phyloP scores from a whole-genome alignment of 2,329 filamentous ascomycete genomes.

The Fusarium ambrosium region DNA sequence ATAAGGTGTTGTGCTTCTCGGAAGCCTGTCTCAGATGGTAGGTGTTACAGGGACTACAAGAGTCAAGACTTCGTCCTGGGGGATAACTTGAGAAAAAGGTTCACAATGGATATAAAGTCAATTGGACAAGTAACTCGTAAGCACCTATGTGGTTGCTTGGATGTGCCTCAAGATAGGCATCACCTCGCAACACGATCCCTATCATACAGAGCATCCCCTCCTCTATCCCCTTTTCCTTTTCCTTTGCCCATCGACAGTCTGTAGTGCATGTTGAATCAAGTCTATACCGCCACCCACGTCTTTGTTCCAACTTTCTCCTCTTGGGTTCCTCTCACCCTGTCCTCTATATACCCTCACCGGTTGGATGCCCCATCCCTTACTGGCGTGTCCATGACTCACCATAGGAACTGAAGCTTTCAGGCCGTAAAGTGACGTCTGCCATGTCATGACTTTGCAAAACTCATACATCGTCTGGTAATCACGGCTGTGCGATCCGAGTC shows the following conservation, averaged over 20 bases:
- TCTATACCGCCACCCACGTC: constrained; percentile 6
- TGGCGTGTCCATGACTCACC: neutral
- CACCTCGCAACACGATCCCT: neutral
- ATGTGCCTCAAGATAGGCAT: neutral
- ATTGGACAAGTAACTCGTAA: constrained; percentile 3
- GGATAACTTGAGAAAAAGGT: constrained; percentile 57
- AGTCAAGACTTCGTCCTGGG: constrained; percentile 57
- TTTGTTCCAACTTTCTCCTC: neutral
- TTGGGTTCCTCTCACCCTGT: neutral
- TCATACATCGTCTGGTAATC: neutral
- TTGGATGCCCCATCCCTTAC: neutral
- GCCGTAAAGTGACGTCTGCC: neutral
- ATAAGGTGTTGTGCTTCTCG: constrained; percentile 55
- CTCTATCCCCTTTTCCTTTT: neutral
- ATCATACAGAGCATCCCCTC: neutral
- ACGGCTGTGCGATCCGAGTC: neutral
- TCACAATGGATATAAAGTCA: neutral
- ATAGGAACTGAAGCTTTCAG: neutral
- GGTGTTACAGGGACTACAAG: constrained; percentile 59
- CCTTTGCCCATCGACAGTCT: neutral
- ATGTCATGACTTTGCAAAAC: neutral
- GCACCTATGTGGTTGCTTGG: neutral
- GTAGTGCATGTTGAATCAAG: constrained; percentile 9
- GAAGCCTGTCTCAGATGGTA: constrained; percentile 63
- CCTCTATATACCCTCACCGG: neutral